Base-by-base conservation (phyloP, 192 early-diverging fungal genomes). In the Coemansia sp. region DNA sequence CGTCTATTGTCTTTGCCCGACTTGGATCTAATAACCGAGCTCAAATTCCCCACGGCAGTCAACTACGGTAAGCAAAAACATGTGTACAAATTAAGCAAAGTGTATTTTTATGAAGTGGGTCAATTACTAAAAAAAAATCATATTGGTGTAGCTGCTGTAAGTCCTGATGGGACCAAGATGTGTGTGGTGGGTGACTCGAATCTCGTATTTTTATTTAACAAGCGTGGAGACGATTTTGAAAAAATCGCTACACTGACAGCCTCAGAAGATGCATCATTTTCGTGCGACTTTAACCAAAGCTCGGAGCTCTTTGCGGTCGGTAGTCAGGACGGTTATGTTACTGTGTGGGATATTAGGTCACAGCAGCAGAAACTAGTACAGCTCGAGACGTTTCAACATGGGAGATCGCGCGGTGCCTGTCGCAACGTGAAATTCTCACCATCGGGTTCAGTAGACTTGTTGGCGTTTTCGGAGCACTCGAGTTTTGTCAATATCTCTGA, bases 291-390 rank as follows among this genome's bases (percentile, higher is more conserved):
- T 95, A 97, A 93, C 76, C 94, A 96, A 65, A 85, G 90, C 16
- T 95, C 93, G 2, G 93, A 95, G 68, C 93, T 91, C 73, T 98
- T 98, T 87, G 97, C 97, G 0, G 96, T 98, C 2, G 96, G 95
- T 12, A 95, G 91, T 80, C 95, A 97, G 77, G 93, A 97, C 78
- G 97, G 97, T 10, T 93, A 80, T 68, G 94, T 96, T 9, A 91
- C 89, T 52, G 93, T 98, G 1, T 98, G 94, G 94, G 97, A 98
- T 75, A 88, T 97, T 43, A 87, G 94, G 22, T 86, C 86, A 52
- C 91, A 86, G 34, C 59, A 61, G 16, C 86, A 92, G 24, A 93
- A 94, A 66, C 76, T 97, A 24, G 91, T 67, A 16, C 73, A 76
- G 52, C 75, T 84, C 40, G 89, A 71, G 89, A 93, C 76, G 66